These are phyloP conservation scores for Sphagnurus paluster DNA, from an alignment of 1,284 basidiomycete species.

Conservation along the genomic window DNA sequence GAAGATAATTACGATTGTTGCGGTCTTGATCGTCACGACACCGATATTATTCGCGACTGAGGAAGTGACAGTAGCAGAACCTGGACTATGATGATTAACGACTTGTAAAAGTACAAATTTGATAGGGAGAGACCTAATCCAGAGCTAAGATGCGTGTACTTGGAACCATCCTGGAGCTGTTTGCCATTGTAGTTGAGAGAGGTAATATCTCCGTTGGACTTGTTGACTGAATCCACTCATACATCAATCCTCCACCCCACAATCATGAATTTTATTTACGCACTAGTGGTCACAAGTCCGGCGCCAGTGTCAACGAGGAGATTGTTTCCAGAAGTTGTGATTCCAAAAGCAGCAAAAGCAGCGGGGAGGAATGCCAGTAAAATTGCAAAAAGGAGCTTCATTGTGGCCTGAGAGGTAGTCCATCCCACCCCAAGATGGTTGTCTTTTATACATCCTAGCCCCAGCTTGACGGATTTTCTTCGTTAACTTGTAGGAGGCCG, in stretches of 20 bases:
- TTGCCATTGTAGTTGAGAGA: conserved; percentile 45
- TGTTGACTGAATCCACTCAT: conserved; percentile 32
- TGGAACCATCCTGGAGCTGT: conserved; percentile 43
- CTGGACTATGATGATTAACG: conserved; percentile 17
- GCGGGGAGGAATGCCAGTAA: conserved; percentile 22
- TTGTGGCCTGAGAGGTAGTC: conserved; percentile 15
- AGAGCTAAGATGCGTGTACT: conserved; percentile 48
- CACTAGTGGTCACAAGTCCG: conserved; percentile 45
- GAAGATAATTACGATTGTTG: conserved; percentile 36
- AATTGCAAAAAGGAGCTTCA: conserved; percentile 22
- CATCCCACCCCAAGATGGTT: neutral
- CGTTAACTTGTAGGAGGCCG: too few species aligned
- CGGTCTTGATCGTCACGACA: conserved; percentile 39
- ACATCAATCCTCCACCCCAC: neutral
- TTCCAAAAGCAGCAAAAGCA: conserved; percentile 46
- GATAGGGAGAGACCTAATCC: conserved; percentile 37
- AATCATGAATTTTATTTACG: conserved; percentile 16
- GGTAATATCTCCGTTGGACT: conserved; percentile 45
- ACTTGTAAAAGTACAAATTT: neutral
- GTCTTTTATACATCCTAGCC: too few species aligned
- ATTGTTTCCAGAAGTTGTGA: conserved; percentile 41
- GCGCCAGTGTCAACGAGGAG: conserved; percentile 44
- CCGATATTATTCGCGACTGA: conserved; percentile 39
- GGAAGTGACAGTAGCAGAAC: conserved; percentile 43
- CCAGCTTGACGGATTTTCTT: too few species aligned